Percentiles rank a stretch among this genome's conserved stretches.
Conservation (phyloP, 225 moss, liverwort and hornwort genomes). For the Neckera pumila region DNA sequence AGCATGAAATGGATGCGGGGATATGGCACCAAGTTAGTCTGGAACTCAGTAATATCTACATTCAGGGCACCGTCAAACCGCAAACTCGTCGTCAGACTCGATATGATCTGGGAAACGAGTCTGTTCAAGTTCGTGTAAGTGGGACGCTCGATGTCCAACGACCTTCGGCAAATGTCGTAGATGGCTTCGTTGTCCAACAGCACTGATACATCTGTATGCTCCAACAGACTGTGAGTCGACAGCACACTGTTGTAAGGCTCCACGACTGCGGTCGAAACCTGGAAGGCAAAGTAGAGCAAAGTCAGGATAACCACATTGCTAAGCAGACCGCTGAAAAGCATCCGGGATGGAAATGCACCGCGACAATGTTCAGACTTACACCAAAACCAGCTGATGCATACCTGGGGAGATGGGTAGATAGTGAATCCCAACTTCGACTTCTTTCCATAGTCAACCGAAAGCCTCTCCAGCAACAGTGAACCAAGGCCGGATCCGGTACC, state of each 20-base stretch:
- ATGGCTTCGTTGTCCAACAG: conserved; percentile 50
- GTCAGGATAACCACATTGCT: background rate
- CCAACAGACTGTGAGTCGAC: conserved; percentile 41
- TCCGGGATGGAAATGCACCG: background rate
- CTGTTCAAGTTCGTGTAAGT: conserved; percentile 48
- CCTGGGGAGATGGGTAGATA: conserved; percentile 50
- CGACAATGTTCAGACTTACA: background rate
- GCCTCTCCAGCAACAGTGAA: conserved; percentile 37
- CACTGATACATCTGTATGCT: conserved; percentile 45
- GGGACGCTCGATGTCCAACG: conserved; percentile 45
- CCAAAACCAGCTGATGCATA: background rate
- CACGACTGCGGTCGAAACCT: conserved; percentile 48
- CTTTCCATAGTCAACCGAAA: conserved; percentile 49
- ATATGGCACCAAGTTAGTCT: conserved; percentile 46
- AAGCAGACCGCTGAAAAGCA: no score
- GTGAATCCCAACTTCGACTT: conserved; percentile 52
- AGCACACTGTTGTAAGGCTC: conserved; percentile 52
- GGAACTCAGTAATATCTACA: conserved; percentile 51
- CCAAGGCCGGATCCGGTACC: conserved; percentile 43
- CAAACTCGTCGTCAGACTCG: conserved; percentile 40
- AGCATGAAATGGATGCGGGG: conserved; percentile 54
- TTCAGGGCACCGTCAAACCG: conserved; percentile 53
- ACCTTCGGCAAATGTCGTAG: conserved; percentile 45
- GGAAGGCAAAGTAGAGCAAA: background rate
- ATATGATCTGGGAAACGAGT: conserved; percentile 40